Percentiles rank a stretch among this genome's conserved stretches.
These are phyloP conservation scores for Talaromyces ruber DNA, from an alignment of 495 filamentous ascomycete genomes.

Conservation along the genomic window DNA sequence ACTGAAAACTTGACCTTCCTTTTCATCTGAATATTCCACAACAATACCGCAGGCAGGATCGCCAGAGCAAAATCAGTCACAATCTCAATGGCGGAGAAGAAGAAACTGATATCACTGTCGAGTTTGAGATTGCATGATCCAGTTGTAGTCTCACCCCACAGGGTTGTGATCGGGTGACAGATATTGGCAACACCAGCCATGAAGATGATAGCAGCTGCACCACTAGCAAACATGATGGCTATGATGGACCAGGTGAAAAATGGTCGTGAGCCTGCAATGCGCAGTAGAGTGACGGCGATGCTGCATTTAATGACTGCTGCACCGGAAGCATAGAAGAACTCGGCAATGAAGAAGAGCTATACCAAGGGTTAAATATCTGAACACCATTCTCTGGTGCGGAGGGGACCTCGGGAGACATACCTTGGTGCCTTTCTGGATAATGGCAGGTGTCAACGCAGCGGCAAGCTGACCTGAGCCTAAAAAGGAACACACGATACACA, in stretches of 20 bases:
- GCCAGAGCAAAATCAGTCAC: slow-evolving; percentile 28
- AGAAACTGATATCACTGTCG: slow-evolving; percentile 2
- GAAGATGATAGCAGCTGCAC: not conserved
- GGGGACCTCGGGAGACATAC: not conserved
- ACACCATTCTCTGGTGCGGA: not conserved
- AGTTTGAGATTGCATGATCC: slow-evolving; percentile 1
- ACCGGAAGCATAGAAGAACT: slow-evolving; percentile 1
- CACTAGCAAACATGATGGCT: not conserved
- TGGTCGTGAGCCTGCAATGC: not conserved
- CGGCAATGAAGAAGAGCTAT: slow-evolving; percentile 4
- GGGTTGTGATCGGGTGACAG: not conserved
- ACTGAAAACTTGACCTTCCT: slow-evolving; percentile 25
- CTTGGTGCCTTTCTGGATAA: not conserved
- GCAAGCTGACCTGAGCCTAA: not conserved
- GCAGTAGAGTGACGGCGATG: slow-evolving; percentile 1
- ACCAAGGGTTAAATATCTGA: too few species aligned
- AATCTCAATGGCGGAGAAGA: slow-evolving; percentile 2
- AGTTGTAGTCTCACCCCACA: slow-evolving; percentile 1
- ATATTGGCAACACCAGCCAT: slow-evolving; percentile 4
- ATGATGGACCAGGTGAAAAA: not conserved
- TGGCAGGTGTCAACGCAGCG: not conserved
- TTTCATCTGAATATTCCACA: slow-evolving; percentile 33
- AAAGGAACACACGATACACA: slow-evolving; percentile 1
- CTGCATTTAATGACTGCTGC: slow-evolving; percentile 1
- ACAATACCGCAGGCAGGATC: slow-evolving; percentile 25